These are phyloP conservation scores for Thermothielavioides terrestris DNA, from an alignment of 495 filamentous ascomycete genomes.

Conservation along the genomic window DNA sequence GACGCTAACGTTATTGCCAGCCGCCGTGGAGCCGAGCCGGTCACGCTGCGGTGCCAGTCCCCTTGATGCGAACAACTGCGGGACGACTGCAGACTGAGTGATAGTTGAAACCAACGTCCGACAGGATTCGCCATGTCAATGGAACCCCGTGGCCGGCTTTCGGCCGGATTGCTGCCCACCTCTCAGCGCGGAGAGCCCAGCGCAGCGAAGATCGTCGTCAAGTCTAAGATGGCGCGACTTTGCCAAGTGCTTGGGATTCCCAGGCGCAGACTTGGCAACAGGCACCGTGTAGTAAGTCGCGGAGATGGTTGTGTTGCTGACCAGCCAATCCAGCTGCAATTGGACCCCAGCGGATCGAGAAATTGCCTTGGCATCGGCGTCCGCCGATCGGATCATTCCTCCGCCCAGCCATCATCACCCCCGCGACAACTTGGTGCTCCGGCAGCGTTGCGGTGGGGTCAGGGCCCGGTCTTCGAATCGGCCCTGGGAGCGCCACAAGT, in stretches of 20 bases:
- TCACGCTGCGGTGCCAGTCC: background rate
- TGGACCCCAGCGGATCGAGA: background rate
- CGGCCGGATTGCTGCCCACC: background rate
- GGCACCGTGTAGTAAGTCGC: background rate
- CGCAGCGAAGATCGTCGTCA: slow-evolving; percentile 5
- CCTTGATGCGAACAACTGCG: background rate
- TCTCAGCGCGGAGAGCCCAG: background rate
- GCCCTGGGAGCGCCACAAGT: background rate
- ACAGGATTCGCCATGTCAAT: slow-evolving; percentile 19
- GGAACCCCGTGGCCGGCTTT: background rate
- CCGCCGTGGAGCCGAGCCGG: slow-evolving; percentile 16
- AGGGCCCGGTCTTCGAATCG: background rate
- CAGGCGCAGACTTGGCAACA: background rate
- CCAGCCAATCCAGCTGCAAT: background rate
- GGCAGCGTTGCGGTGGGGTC: background rate
- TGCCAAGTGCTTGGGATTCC: slow-evolving; percentile 17
- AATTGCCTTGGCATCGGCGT: background rate
- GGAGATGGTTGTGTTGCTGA: background rate
- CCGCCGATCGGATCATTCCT: background rate
- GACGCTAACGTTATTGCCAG: no score
- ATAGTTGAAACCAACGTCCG: slow-evolving; percentile 8
- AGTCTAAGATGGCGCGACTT: slow-evolving; percentile 3
- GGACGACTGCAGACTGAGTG: slow-evolving; percentile 5
- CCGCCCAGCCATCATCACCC: background rate
- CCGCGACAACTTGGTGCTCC: background rate